phyloP scores from a whole-genome alignment of 2,329 filamentous ascomycete genomes.

The Beauveria caledonica region DNA sequence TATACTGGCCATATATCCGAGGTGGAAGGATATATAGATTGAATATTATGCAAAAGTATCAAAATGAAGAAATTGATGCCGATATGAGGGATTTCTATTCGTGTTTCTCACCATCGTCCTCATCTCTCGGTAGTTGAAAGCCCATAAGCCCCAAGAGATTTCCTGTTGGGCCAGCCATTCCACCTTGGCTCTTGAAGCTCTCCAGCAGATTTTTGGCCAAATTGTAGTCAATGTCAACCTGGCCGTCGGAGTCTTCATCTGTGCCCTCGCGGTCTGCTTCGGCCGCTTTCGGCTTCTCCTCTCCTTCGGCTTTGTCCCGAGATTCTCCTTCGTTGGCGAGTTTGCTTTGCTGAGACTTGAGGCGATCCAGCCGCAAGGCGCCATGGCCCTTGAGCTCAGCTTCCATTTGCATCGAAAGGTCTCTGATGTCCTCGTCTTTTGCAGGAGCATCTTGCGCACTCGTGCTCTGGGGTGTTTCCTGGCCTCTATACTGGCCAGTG shows the following conservation, averaged over 20 bases:
- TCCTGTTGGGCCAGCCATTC: conserved; percentile 74
- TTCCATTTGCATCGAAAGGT: conserved; percentile 63
- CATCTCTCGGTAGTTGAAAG: conserved; percentile 70
- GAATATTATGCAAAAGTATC: neutral
- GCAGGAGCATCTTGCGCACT: neutral
- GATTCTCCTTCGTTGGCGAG: conserved; percentile 13
- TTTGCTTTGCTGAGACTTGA: conserved; percentile 22
- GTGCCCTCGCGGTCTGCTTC: conserved; percentile 33
- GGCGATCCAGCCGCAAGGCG: conserved; percentile 48
- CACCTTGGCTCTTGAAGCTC: conserved; percentile 84
- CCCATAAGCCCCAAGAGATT: conserved; percentile 87
- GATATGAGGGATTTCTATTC: conserved; percentile 9
- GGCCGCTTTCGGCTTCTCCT: conserved; percentile 7
- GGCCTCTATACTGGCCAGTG: neutral
- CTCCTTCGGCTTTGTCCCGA: conserved; percentile 14
- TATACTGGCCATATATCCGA: neutral
- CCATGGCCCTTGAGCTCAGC: conserved; percentile 62
- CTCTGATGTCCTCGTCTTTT: conserved; percentile 54
- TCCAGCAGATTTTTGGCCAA: conserved; percentile 85
- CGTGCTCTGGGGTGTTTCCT: neutral
- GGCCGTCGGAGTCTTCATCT: conserved; percentile 44
- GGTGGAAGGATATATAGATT: neutral
- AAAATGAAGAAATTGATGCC: neutral
- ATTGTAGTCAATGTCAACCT: conserved; percentile 75
- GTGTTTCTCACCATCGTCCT: conserved; percentile 43